These are phyloP conservation scores for Amaranthus cruentus DNA, from an alignment of 148 eudicot species.

Conservation along the genomic window DNA sequence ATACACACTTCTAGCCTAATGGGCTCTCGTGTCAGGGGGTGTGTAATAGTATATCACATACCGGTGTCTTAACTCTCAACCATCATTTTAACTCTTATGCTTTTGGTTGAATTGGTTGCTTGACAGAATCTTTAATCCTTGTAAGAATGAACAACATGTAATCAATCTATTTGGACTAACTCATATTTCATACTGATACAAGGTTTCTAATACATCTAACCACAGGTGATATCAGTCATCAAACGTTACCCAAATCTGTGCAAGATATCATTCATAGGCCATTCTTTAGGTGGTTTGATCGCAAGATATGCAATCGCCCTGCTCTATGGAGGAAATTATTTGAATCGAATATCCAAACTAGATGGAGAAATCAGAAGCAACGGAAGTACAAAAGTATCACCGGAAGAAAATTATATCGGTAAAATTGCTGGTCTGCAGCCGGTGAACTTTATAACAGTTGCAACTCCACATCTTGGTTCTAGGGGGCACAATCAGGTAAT, in stretches of 20 bases:
- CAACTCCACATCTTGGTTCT: conserved; percentile 93
- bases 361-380: conserved; percentile 28
- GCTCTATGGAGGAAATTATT: conserved; percentile 42
- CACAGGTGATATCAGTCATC: conserved; percentile 70
- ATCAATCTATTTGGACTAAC: not conserved
- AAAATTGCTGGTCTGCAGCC: conserved; percentile 88
- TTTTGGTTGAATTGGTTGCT: too few relatives aligned
- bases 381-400: conserved; percentile 22
- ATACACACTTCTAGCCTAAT: too few relatives aligned
- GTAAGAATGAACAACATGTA: too few relatives aligned
- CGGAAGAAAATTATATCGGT: conserved; percentile 38
- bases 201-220: not conserved
- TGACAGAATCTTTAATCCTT: too few relatives aligned
- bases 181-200: not conserved
- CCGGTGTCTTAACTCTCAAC: too few relatives aligned
- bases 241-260: conserved; percentile 51
- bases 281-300: conserved; percentile 85
- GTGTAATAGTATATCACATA: too few relatives aligned
- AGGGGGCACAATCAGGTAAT: conserved; percentile 86
- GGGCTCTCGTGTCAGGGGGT: too few relatives aligned
- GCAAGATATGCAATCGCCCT: conserved; percentile 83
- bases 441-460: conserved; percentile 71
- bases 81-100: too few relatives aligned
- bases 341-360: conserved; percentile 19
- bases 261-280: conserved; percentile 80